Evolutionary conservation across 2,329 filamentous ascomycete species (phyloP).

Genomic region (Xylaria sp.): DNA sequence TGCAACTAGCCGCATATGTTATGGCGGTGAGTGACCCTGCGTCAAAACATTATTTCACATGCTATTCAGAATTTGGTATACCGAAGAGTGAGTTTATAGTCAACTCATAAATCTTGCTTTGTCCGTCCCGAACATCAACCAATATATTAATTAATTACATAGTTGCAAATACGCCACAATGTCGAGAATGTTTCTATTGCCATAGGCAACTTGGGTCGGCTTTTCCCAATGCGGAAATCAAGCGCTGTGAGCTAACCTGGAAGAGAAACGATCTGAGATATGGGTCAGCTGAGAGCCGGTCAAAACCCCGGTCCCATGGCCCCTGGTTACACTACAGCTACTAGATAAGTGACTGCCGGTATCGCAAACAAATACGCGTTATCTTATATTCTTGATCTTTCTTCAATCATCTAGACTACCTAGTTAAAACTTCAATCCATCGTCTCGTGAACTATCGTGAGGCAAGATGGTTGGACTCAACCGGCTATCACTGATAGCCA

Average conservation of each 20-base stretch:
- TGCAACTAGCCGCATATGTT: too few species aligned
- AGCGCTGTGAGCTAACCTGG: constrained; percentile 11
- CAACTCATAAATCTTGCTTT: too few species aligned
- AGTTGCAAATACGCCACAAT: neutral
- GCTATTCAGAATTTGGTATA: too few species aligned
- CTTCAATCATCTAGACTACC: neutral
- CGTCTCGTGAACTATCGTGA: neutral
- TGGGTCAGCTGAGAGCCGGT: constrained; percentile 18
- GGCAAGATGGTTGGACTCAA: constrained; percentile 34
- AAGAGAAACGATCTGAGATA: constrained; percentile 16
- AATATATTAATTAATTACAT: neutral
- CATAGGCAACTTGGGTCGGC: neutral
- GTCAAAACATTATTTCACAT: too few species aligned
- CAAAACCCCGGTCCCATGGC: constrained; percentile 10
- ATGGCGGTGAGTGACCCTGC: too few species aligned
- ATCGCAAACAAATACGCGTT: constrained; percentile 20
- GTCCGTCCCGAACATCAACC: too few species aligned
- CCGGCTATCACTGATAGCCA: constrained; percentile 35
- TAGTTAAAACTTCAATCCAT: neutral
- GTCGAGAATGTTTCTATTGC: neutral
- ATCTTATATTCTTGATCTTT: neutral
- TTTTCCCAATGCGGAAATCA: constrained; percentile 21
- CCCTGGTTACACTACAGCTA: neutral
- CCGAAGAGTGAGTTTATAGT: too few species aligned
- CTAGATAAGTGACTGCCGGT: constrained; percentile 23